A percentile compares a stretch with the other conserved stretches of the same genome.
These are phyloP conservation scores for Ceriops tagal DNA, from an alignment of 345 rosid species.

Conservation along the genomic window DNA sequence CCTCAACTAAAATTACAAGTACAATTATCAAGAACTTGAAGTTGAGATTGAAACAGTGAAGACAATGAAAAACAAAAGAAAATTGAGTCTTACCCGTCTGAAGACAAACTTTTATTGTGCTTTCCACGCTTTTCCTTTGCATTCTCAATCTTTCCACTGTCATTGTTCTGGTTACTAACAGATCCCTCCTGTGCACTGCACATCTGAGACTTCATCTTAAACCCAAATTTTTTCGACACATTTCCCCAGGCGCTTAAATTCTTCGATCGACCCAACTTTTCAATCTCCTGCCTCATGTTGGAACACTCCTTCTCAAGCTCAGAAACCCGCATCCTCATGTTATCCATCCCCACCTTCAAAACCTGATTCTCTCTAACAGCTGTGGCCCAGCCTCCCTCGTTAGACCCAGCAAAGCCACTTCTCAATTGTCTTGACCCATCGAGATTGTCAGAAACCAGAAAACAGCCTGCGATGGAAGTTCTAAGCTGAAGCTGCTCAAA, in stretches of 20 bases:
- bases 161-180: conserved; percentile 58
- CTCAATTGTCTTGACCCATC: conserved; percentile 86
- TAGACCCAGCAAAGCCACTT: conserved; percentile 66
- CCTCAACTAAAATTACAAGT: conserved; percentile 11
- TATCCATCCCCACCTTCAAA: conserved; percentile 93
- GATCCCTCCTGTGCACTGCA: conserved; percentile 94
- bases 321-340: conserved; percentile 83
- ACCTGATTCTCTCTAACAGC: conserved; percentile 97
- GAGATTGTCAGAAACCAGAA: conserved; percentile 87
- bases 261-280: conserved; percentile 53
- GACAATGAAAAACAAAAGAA: neutral
- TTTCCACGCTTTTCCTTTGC: conserved; percentile 51
- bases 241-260: conserved; percentile 38
- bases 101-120: conserved; percentile 53
- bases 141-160: conserved; percentile 52
- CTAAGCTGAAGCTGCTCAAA: conserved; percentile 99
- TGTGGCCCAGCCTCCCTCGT: conserved; percentile 86
- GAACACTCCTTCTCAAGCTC: conserved; percentile 67
- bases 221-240: conserved; percentile 62
- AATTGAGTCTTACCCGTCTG: conserved; percentile 31
- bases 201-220: conserved; percentile 90
- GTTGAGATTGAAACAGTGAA: neutral
- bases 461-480: conserved; percentile 94
- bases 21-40: conserved; percentile 24
- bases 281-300: conserved; percentile 83